Base-by-base conservation (phyloP, 768 basidiomycete genomes). In the Russula brevipes region DNA sequence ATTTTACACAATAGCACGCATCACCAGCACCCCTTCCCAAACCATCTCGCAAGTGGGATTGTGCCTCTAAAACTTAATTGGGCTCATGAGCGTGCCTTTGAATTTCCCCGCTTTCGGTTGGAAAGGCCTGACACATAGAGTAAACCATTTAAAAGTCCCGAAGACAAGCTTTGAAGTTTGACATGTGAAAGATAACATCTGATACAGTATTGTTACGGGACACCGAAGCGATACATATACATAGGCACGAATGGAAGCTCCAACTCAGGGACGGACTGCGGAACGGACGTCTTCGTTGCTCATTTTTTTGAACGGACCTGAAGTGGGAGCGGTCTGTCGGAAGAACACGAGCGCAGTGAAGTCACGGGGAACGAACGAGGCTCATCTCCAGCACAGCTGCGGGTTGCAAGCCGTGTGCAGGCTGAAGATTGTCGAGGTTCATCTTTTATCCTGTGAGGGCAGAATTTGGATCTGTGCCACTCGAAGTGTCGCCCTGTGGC, bases 281-380 rank as follows among this genome's bases (percentile, higher is more conserved):
- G 24, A 39, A 39, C 41, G 17, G 3, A 17, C 46, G 36, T 4
- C 51, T n/a, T 61, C 54, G 19, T 54, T 44, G 14, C 49, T 35
- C 31, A 56, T 59, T 54, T 64, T 44, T 47, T 66, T 59, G 45
- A 59, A 57, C 8, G 57, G 52, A 31, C 41, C 61, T 35, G 55
- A 65, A 39, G 17, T 65, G 12, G 52, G 61, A 17, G 61, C 53
- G 12, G 61, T 63, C 57, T 66, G 36, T 57, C 38, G 24, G 35
- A 38, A 7, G 16, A 36, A n/a, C 5, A 42, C 42, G n/a, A 42
- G 35, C 10, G 35, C 24, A 11, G 16, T 2, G 1, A 33, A 19
- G 7, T 9, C 17, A 45, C 31, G 19, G 35, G 10, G 10, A 2
- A 38, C 36, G 38, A 33, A 7, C 5, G 30, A 36, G 38, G 41